These are phyloP conservation scores for Phytophthora megakarya DNA, from an alignment of 352 stramenopile genomes.

Conservation along the genomic window DNA sequence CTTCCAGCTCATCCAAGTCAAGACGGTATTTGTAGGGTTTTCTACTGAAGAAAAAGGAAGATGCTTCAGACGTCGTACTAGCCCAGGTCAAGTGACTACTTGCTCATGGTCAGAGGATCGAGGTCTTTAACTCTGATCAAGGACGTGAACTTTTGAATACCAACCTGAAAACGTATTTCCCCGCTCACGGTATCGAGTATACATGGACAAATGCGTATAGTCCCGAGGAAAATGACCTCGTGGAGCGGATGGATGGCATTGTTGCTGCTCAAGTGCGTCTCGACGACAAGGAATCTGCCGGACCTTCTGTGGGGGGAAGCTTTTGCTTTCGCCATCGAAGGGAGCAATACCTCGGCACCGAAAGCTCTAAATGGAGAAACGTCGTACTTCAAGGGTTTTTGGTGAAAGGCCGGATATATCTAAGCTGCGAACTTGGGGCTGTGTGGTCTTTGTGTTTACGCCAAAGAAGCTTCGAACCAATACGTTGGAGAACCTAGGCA, in stretches of 20 bases:
- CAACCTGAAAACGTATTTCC: neutral
- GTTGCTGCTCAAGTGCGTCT: neutral
- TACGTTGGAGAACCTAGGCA: constrained; percentile 9
- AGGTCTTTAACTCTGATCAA: constrained; percentile 14
- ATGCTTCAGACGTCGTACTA: constrained; percentile 9
- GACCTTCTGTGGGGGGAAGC: constrained; percentile 9
- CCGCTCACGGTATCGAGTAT: constrained; percentile 7
- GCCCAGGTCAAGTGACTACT: constrained; percentile 5
- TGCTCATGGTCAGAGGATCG: constrained; percentile 6
- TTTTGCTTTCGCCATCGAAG: constrained; percentile 11
- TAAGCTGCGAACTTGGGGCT: constrained; percentile 10
- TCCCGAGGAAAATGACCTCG: constrained; percentile 12
- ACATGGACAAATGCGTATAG: constrained; percentile 12
- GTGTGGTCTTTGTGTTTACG: constrained; percentile 13
- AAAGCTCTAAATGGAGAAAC: constrained; percentile 2
- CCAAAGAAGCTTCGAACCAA: constrained; percentile 4
- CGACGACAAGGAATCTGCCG: constrained; percentile 5
- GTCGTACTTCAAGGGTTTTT: constrained; percentile 8
- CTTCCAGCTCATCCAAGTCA: constrained; percentile 17
- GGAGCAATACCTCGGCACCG: neutral
- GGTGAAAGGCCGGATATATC: constrained; percentile 9
- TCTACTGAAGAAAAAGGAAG: constrained; percentile 5
- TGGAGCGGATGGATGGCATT: constrained; percentile 1
- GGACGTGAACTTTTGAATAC: constrained; percentile 8
- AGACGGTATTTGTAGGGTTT: constrained; percentile 15